Base-by-base conservation (phyloP, 306 rosid species). In the Medicago ruthenica region DNA sequence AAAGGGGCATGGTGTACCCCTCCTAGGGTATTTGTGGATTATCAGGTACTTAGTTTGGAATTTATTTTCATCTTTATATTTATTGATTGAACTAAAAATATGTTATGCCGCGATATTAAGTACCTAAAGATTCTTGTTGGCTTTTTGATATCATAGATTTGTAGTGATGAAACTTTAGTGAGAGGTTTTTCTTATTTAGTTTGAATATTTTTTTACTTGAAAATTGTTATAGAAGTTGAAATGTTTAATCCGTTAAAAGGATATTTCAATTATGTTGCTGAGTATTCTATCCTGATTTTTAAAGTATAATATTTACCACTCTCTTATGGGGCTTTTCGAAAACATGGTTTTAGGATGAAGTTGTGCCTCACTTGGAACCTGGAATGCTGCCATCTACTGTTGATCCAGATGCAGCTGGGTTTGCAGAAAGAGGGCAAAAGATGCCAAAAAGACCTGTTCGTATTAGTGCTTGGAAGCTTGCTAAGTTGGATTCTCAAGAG, bases 1-100 rank as follows among this genome's bases (percentile, higher is more conserved):
- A 94, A 92, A 87, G 97, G 95, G 66, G 93, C 95, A n/a, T 92
- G 96, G 96, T 94, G 98, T 83, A 94, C 98, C 62, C 98, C 97
- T 76, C 97, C 98, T 12, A 84, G 98, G 79, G 96, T 94, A 64
- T 94, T 94, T 41, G 92, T 94, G 73, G 98, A 94, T 83, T 89
- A 92, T 87, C 96, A 94, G 97, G 98, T 94, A 84, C 76, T 75
- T 78, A 27, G 24, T 20, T 39, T 76, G n/a, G 15, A 45, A n/a
- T 40, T 70, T 65, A 69, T 70, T 70, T 70, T 78, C 34, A 14
- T 48, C 15, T 67, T 4, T 6, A 4, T 67, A 37, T 74, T 58
- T 75, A 20, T 66, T 65, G 34, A 58, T 62, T 64, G 76, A 37
- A 21, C 18, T 27, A 67, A 34, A 79, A 73, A 13, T 15, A 61